phyloP scores from a whole-genome alignment of 345 rosid species.

The Arabis alpina region DNA sequence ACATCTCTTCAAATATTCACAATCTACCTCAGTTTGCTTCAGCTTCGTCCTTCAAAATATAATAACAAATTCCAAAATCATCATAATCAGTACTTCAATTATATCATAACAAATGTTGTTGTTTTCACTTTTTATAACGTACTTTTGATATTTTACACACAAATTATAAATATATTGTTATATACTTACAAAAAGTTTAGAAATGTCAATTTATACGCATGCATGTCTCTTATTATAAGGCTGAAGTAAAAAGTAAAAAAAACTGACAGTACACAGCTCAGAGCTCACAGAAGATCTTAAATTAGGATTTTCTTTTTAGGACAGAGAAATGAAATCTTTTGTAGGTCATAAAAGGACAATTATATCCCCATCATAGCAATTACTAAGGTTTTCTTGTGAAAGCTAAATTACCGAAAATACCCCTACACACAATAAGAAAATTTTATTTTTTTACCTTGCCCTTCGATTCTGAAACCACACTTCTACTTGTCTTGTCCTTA shows the following conservation, averaged over 20 bases:
- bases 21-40: conserved; percentile 91
- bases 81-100: background rate
- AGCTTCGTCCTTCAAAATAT: conserved; percentile 68
- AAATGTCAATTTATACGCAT: conserved; percentile 10
- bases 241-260: conserved; percentile 37
- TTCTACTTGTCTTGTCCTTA: conserved; percentile 85
- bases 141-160: too few species aligned
- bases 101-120: too few species aligned
- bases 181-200: too few species aligned
- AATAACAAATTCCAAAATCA: background rate
- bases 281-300: conserved; percentile 29
- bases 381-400: conserved; percentile 22
- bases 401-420: conserved; percentile 20
- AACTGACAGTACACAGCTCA: conserved; percentile 25
- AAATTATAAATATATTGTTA: too few species aligned
- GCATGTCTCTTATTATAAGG: conserved; percentile 22
- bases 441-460: conserved; percentile 63
- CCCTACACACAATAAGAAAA: conserved; percentile 10
- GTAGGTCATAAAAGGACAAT: conserved; percentile 48
- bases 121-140: too few species aligned
- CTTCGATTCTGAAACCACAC: conserved; percentile 95
- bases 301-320: conserved; percentile 32
- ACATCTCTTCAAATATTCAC: conserved; percentile 78
- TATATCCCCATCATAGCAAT: conserved; percentile 41
- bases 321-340: conserved; percentile 28